Evolutionary conservation across 2,329 filamentous ascomycete species (phyloP), one percentile per base, ranked within the genome.

Genomic region (Cladosporium velox): DNA sequence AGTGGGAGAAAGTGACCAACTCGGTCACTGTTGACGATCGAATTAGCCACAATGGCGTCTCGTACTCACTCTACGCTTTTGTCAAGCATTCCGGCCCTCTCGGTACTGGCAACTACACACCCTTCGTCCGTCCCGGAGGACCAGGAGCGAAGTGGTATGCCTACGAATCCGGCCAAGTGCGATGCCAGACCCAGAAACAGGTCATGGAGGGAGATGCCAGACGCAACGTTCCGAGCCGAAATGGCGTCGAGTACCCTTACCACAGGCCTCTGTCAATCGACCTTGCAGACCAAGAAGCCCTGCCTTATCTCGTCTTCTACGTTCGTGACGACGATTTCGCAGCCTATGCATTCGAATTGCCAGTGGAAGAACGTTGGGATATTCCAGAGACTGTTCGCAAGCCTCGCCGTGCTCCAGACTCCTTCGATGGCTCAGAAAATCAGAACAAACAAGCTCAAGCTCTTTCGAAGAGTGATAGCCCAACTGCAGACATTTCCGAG

Each of bases 1-100:
- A 84, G 32, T 89, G 87, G 83, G 82, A 84, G 59, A 83, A 88
- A 68, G 72, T 87, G 6, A 80, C 83, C 61, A 82, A 88, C 71
- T 81, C 81, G 51, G 83, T 89, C n/a, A 78, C 81, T 2, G 70
- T 88, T 15, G 80, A 87, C 62, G 86, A 89, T 64, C 76, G 81
- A 12, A 73, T 88, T 30, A 79, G 79, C 52, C 75, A 88, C n/a
- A 72, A 79, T 30, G 78, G 73, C 10, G 78, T 77, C 14, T 73
- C 78, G 12, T 89, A 88, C 71, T 83, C 82, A 1, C 79, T 89
- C 0, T 88, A 86, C 68, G 86, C 86, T 3, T 85, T 88, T 68
- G 77, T 88, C 35, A 85, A 87, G 2, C 87, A 89, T 71, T 83
- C 83, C 67, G 86, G 86, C 30, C 82, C 82, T 52, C 82, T 88